phyloP scores from a whole-genome alignment of 1,284 basidiomycete genomes.

The Peniophora sp. region DNA sequence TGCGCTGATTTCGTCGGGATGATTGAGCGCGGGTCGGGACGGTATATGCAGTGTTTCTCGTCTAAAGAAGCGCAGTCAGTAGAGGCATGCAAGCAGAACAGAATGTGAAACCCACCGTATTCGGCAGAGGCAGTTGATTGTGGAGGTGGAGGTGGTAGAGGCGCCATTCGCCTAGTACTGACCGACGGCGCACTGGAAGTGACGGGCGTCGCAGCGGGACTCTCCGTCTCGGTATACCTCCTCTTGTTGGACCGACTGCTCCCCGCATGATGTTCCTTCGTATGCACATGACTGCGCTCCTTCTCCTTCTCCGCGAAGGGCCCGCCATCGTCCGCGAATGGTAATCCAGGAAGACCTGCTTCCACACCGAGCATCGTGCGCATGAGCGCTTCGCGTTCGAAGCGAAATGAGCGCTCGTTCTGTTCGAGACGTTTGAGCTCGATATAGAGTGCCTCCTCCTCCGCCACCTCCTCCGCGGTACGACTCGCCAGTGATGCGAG shows the following conservation, averaged over 20 bases:
- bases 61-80: slow-evolving; percentile 32
- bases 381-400: slow-evolving; percentile 87
- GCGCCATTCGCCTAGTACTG: not conserved
- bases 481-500: slow-evolving; percentile 80
- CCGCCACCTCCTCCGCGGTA: slow-evolving; percentile 83
- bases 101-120: slow-evolving; percentile 34
- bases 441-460: slow-evolving; percentile 94
- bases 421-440: slow-evolving; percentile 94
- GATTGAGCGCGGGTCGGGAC: slow-evolving; percentile 49
- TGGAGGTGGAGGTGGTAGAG: not conserved
- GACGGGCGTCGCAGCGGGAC: slow-evolving; percentile 43
- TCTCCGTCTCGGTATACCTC: slow-evolving; percentile 44
- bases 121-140: not conserved
- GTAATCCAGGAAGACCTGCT: slow-evolving; percentile 70
- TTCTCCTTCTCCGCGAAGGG: slow-evolving; percentile 24
- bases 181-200: slow-evolving; percentile 30
- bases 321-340: slow-evolving; percentile 46
- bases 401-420: slow-evolving; percentile 81
- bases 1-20: slow-evolving; percentile 68
- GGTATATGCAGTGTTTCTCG: slow-evolving; percentile 66
- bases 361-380: slow-evolving; percentile 80
- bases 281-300: slow-evolving; percentile 17
- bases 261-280: slow-evolving; percentile 34
- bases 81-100: not conserved
- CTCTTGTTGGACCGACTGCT: slow-evolving; percentile 26